Percentiles rank a stretch among this genome's conserved stretches.
Conservation (phyloP, 139 green algal genomes). For the Spirogloea muscicola region DNA sequence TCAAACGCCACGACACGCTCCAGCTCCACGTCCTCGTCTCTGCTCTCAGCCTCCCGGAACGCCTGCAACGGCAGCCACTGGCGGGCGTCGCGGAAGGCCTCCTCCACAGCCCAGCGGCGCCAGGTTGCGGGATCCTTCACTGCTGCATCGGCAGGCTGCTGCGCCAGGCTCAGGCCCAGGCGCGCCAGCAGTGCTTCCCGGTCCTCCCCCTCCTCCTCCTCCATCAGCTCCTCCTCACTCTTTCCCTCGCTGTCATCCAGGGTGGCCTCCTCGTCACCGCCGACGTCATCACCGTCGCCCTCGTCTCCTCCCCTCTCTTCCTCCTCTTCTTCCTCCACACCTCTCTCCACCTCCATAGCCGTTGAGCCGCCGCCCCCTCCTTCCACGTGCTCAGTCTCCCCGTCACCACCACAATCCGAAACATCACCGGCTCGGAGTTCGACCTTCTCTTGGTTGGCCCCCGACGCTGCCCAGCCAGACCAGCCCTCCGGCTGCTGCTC, state of each 20-base stretch:
- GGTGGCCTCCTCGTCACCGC: not conserved
- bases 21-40: constrained; percentile 22
- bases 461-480: constrained; percentile 10
- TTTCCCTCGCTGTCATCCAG: too few species aligned
- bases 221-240: constrained; percentile 9
- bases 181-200: not conserved
- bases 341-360: too few species aligned
- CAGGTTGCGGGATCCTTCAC: not conserved
- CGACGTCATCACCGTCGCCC: not conserved
- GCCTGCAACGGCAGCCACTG: constrained; percentile 6
- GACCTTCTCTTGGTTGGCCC: too few species aligned
- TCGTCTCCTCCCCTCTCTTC: not conserved
- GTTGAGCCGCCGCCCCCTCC: too few species aligned
- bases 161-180: not conserved
- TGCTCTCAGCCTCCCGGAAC: too few species aligned
- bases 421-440: too few species aligned
- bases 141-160: not conserved
- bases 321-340: too few species aligned
- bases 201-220: constrained; percentile 1
- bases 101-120: constrained; percentile 1
- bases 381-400: not conserved
- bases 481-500: constrained; percentile 9
- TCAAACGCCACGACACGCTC: constrained; percentile 45
- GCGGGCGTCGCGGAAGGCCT: not conserved
- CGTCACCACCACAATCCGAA: not conserved